Evolutionary conservation across 495 filamentous ascomycete genomes (phyloP).

Genomic region (Aspergillus mulundensis): DNA sequence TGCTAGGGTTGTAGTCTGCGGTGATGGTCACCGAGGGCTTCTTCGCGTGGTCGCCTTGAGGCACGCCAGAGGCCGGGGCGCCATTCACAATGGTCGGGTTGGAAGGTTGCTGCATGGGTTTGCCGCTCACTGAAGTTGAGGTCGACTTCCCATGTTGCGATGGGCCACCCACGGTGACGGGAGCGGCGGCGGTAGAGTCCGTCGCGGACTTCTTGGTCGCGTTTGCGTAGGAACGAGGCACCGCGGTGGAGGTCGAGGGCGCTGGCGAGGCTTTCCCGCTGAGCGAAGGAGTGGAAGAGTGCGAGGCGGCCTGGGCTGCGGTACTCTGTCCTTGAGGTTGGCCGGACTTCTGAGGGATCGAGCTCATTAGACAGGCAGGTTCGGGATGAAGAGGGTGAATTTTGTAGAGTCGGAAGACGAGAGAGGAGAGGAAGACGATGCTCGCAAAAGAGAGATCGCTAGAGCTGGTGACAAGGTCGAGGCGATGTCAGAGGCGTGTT

Average conservation of each 20-base stretch:
- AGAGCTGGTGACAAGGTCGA: not conserved
- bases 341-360: conserved; percentile 47
- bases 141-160: conserved; percentile 80
- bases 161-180: conserved; percentile 67
- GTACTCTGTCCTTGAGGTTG: conserved; percentile 54
- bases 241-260: conserved; percentile 45
- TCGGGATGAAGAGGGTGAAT: not conserved
- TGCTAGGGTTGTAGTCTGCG: conserved; percentile 69
- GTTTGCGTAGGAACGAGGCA: conserved; percentile 60
- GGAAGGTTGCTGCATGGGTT: conserved; percentile 52
- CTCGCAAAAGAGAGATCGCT: not conserved
- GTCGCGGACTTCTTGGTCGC: conserved; percentile 81
- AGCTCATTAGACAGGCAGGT: conserved; percentile 48
- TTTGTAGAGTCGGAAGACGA: not conserved
- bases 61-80: conserved; percentile 52
- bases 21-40: conserved; percentile 87
- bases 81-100: conserved; percentile 64
- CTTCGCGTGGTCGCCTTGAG: conserved; percentile 68
- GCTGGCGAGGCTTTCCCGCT: conserved; percentile 48
- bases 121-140: conserved; percentile 78
- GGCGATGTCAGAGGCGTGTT: conserved; percentile 19
- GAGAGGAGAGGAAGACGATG: conserved; percentile 3
- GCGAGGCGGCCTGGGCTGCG: conserved; percentile 42
- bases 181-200: conserved; percentile 56
- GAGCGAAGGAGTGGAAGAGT: conserved; percentile 53